Evolutionary conservation across 257 asterid genomes (phyloP).

Genomic region (Penstemon davidsonii): DNA sequence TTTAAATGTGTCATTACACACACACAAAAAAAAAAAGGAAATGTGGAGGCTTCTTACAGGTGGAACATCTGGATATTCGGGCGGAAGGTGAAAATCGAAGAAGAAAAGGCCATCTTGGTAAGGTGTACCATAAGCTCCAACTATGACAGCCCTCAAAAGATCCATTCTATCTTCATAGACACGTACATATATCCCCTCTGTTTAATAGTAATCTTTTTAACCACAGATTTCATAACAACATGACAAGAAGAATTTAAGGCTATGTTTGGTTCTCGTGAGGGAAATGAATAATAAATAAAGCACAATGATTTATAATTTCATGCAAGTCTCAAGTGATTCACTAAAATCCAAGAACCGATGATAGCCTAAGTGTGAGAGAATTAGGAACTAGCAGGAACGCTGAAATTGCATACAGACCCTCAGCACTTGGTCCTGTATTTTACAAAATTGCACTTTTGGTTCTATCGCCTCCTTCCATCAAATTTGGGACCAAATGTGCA

Average conservation of each 20-base stretch:
- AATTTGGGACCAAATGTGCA: too few species aligned
- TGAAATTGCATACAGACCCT: too few species aligned
- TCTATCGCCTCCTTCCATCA: too few species aligned
- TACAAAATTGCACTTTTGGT: too few species aligned
- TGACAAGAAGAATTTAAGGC: slow-evolving; percentile 19
- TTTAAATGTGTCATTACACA: slow-evolving; percentile 8
- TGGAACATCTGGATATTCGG: slow-evolving; percentile 90
- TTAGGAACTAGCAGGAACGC: slow-evolving; percentile 2
- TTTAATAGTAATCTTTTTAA: slow-evolving; percentile 26
- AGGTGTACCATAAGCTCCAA: slow-evolving; percentile 99
- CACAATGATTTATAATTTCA: too few species aligned
- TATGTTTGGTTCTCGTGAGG: too few species aligned
- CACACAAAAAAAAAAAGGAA: slow-evolving; percentile 12
- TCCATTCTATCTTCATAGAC: slow-evolving; percentile 98
- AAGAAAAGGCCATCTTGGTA: slow-evolving; percentile 99
- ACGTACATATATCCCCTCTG: slow-evolving; percentile 92
- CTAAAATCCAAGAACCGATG: too few species aligned
- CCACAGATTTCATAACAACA: slow-evolving; percentile 19
- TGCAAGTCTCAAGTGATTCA: too few species aligned
- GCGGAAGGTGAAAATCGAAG: slow-evolving; percentile 95
- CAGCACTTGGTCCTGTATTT: too few species aligned
- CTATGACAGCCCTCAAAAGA: slow-evolving; percentile 93
- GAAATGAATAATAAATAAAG: too few species aligned
- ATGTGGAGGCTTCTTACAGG: slow-evolving; percentile 57
- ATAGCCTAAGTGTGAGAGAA: slow-evolving; percentile 3